phyloP scores from a whole-genome alignment of 768 basidiomycete species.

The Tephrocybe rancida region DNA sequence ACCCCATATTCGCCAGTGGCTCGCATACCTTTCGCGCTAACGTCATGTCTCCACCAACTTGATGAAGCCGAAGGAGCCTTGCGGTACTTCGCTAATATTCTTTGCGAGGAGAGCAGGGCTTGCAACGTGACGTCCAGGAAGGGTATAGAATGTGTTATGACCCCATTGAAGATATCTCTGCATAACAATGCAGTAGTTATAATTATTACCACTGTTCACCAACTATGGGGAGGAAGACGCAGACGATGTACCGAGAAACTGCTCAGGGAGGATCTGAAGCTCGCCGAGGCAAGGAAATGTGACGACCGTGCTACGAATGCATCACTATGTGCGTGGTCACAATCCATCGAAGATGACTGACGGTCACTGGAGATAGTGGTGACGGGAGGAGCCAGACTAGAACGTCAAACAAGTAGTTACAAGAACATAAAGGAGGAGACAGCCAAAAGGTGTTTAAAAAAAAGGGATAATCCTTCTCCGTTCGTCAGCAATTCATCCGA shows the following conservation, averaged over 20 bases:
- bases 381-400: too few species aligned
- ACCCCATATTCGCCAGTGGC: conserved; percentile 61
- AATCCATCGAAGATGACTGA: too few species aligned
- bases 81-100: conserved; percentile 32
- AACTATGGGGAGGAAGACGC: too few species aligned
- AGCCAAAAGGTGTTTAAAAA: too few species aligned
- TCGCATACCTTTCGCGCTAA: conserved; percentile 72
- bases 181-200: neutral
- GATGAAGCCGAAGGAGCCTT: conserved; percentile 71
- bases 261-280: conserved; percentile 57
- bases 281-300: conserved; percentile 54
- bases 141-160: conserved; percentile 51
- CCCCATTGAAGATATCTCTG: conserved; percentile 32
- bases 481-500: too few species aligned
- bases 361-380: too few species aligned
- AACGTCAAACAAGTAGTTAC: too few species aligned
- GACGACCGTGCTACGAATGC: conserved; percentile 55
- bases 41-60: conserved; percentile 67
- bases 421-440: too few species aligned
- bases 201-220: too few species aligned
- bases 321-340: too few species aligned
- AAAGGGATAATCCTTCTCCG: too few species aligned
- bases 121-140: conserved; percentile 36
- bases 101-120: conserved; percentile 27
- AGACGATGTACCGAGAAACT: conserved; percentile 48